These are phyloP conservation scores for Thalassiosira profunda DNA, from an alignment of 108 stramenopile genomes.

Conservation along the genomic window DNA sequence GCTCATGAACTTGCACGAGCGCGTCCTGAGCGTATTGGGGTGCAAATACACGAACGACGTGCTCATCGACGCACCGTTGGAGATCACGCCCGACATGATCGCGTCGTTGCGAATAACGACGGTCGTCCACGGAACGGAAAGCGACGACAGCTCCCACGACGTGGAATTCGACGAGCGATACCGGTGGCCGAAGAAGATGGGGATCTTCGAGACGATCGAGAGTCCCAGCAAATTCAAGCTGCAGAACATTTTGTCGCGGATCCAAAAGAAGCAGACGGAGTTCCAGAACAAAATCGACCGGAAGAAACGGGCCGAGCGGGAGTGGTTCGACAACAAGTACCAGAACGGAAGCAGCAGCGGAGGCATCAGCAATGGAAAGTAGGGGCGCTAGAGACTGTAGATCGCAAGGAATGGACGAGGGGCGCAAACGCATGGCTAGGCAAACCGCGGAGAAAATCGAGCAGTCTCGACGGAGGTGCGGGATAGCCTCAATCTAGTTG, in stretches of 20 bases:
- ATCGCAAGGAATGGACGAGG: too few species aligned
- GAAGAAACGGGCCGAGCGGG: conserved; percentile 80
- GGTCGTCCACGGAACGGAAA: conserved; percentile 66
- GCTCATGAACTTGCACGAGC: conserved; percentile 97
- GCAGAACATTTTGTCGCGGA: conserved; percentile 64
- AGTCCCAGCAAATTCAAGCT: conserved; percentile 73
- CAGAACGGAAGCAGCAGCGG: conserved; percentile 19
- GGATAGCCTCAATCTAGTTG: too few species aligned
- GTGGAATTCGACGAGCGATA: conserved; percentile 55
- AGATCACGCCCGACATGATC: conserved; percentile 95
- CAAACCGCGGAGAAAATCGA: too few species aligned
- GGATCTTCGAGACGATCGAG: conserved; percentile 52
- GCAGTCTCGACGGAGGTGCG: too few species aligned
- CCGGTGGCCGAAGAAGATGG: conserved; percentile 59
- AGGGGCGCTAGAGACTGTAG: too few species aligned
- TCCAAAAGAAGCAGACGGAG: conserved; percentile 76
- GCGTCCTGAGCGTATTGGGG: conserved; percentile 94
- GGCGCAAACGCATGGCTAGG: too few species aligned
- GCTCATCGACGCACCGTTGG: conserved; percentile 95
- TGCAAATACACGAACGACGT: conserved; percentile 97
- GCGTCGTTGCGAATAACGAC: conserved; percentile 74
- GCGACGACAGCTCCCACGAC: conserved; percentile 43
- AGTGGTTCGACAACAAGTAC: conserved; percentile 83
- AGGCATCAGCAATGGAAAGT: too few species aligned
- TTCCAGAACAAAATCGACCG: conserved; percentile 80